Evolutionary conservation across 2,329 filamentous ascomycete genomes (phyloP).

Genomic region (Elsinoe arachidis): DNA sequence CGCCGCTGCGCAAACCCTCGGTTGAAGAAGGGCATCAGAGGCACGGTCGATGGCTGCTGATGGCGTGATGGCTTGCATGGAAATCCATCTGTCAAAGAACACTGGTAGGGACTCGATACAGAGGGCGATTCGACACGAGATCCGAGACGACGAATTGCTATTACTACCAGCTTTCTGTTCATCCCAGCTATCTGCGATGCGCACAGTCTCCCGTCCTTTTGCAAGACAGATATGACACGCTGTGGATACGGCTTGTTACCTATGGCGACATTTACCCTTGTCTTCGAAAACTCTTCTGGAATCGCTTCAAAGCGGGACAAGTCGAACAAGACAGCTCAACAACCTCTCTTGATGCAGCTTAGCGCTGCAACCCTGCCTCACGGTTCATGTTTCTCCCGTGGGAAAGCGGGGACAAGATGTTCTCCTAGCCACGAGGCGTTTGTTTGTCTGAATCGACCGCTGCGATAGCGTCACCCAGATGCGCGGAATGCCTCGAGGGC

Average conservation of each 20-base stretch:
- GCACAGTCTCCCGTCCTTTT: background rate
- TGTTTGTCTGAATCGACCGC: background rate
- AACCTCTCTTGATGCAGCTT: background rate
- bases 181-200: too few relatives aligned
- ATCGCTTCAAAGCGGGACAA: constrained; percentile 9
- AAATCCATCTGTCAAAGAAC: background rate
- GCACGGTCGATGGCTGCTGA: background rate
- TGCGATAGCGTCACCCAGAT: background rate
- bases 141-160: too few relatives aligned
- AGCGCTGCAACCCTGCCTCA: background rate
- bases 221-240: background rate
- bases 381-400: background rate
- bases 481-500: background rate
- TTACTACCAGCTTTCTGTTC: too few relatives aligned
- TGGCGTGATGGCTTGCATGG: background rate
- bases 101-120: too few relatives aligned
- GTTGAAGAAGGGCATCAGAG: background rate
- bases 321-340: background rate
- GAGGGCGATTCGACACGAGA: too few relatives aligned
- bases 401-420: constrained; percentile 4
- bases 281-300: constrained; percentile 7
- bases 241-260: background rate
- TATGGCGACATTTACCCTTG: constrained; percentile 1
- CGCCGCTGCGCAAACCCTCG: background rate
- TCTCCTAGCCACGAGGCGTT: background rate